Base-by-base conservation (phyloP, 139 green algal genomes). In the Astrephomene gubernaculifera region DNA sequence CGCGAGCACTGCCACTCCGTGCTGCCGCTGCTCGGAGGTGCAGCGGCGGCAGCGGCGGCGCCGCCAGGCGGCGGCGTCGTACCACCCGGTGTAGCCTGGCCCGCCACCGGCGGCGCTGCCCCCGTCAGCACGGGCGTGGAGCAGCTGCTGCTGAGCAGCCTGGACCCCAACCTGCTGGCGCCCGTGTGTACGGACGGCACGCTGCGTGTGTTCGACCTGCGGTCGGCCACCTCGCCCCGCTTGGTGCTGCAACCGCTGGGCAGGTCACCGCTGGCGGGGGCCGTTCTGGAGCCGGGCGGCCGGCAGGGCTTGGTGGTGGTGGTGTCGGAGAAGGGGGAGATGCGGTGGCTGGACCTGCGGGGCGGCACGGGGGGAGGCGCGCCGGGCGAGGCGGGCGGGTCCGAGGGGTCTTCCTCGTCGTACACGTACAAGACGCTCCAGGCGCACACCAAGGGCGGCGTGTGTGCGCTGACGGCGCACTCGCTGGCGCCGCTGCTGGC, bases 281-380 rank as follows among this genome's bases (percentile, higher is more conserved):
- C 97, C 87, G 92, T 91, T 29, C 44, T 94, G 38, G 93, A 96
- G 89, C 93, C 94, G 14, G 94, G 91, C 29, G 90, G 90, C 29
- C 64, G 75, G 45, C 70, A 81, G 35, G 64, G 85, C 39, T 86
- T 87, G 25, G 57, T 90, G 14, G 74, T 89, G 27, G 82, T 84
- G 38, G 88, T 70, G 24, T 79, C 68, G n/a, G 88, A 92, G 57
- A 79, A 74, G 17, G 96, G 96, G 6, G 88, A 95, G 60, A 88
- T 99, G 60, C 87, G 87, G 29, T 96, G 97, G 85, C 79, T 97
- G 27, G 96, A 98, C 88, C 86, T 95, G 72, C 90, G 96, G 12
- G 87, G 82, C 81, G 41, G 67, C 44, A 86, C 43, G 57, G 79
- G 76, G 24, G 63, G 63, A 24, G 60, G 41, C 60, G 60, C n/a